Conservation (phyloP, 2,329 filamentous ascomycete species). For the Alternaria triticina region DNA sequence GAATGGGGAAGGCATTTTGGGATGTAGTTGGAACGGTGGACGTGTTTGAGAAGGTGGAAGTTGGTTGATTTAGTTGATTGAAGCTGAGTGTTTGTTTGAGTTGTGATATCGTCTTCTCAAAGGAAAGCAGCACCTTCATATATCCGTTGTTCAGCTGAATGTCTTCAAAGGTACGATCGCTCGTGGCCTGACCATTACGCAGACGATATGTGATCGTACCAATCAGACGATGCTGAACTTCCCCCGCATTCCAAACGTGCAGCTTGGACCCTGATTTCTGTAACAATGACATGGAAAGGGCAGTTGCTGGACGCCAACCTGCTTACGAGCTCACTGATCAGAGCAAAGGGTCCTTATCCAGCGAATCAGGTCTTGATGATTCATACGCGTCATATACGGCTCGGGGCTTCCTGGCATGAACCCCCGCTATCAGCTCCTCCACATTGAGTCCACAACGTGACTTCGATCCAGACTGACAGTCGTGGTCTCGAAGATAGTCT, state of each 20-base stretch:
- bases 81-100: neutral
- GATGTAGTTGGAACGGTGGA: neutral
- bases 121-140: constrained; percentile 15
- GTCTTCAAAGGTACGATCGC: constrained; percentile 23
- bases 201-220: constrained; percentile 41
- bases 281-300: constrained; percentile 31
- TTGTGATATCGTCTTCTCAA: neutral
- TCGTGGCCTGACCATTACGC: constrained; percentile 42
- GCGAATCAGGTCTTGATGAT: constrained; percentile 18
- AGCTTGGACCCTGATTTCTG: constrained; percentile 33
- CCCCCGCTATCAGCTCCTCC: constrained; percentile 2
- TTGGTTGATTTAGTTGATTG: neutral
- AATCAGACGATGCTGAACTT: constrained; percentile 37
- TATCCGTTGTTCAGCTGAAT: constrained; percentile 25
- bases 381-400: constrained; percentile 1
- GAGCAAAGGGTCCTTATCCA: neutral
- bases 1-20: constrained; percentile 46
- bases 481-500: constrained; percentile 3
- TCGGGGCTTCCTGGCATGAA: neutral
- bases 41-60: neutral
- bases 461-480: constrained; percentile 10
- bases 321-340: neutral
- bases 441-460: neutral
- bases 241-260: constrained; percentile 41
- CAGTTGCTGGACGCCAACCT: constrained; percentile 9